Percentiles rank a stretch among this genome's conserved stretches.
These are phyloP conservation scores for Sugiyamaella castrensis DNA, from an alignment of 1,139 yeast genomes.

Conservation along the genomic window DNA sequence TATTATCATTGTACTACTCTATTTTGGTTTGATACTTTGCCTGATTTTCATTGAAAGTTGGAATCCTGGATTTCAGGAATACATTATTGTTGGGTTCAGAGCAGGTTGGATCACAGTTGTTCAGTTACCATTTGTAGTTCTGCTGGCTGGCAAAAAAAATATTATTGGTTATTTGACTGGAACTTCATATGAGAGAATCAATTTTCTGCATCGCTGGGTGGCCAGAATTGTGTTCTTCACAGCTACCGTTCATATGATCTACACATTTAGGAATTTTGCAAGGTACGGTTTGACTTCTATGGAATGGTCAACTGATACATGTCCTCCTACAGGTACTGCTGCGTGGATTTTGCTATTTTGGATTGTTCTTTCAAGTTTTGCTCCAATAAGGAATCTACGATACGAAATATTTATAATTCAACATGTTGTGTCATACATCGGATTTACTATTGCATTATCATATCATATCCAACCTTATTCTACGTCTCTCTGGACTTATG, in stretches of 20 bases:
- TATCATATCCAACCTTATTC: not conserved
- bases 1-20: not conserved
- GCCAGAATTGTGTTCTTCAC: not conserved
- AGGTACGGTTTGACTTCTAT: not conserved
- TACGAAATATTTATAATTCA: not conserved
- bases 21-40: not conserved
- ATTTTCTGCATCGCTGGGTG: not conserved
- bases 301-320: not conserved
- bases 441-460: not conserved
- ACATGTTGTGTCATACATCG: not conserved
- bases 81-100: not conserved
- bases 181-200: not conserved
- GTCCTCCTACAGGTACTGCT: conserved; percentile 1
- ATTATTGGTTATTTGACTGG: not conserved
- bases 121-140: not conserved
- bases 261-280: not conserved
- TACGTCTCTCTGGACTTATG: not conserved
- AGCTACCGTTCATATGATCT: not conserved
- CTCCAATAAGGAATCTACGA: not conserved
- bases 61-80: not conserved
- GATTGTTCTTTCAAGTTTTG: not conserved
- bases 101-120: not conserved
- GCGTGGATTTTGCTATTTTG: not conserved
- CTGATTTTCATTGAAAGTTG: not conserved
- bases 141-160: not conserved